Percentiles rank a stretch among this genome's conserved stretches.
Evolutionary conservation across 148 eudicot genomes (phyloP).

Genomic region (Suaeda aralocaspica): DNA sequence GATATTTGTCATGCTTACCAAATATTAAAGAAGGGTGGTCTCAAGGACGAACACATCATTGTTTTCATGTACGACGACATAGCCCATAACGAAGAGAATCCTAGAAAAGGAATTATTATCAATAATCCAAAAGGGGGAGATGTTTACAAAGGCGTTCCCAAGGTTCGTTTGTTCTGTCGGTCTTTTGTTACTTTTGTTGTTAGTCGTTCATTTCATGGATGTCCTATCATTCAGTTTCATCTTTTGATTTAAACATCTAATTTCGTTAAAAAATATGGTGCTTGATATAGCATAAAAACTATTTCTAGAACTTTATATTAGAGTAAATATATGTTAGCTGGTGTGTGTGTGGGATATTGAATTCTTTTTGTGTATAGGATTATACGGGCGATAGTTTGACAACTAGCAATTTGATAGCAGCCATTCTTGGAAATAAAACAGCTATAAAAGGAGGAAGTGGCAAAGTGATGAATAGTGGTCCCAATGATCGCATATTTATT

Average conservation of each 20-base stretch:
- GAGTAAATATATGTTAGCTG: too few species aligned
- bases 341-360: not conserved
- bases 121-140: conserved; percentile 65
- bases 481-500: conserved; percentile 72
- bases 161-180: too few species aligned
- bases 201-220: too few species aligned
- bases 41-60: conserved; percentile 52
- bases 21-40: conserved; percentile 54
- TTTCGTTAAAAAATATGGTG: too few species aligned
- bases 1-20: conserved; percentile 69
- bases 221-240: too few species aligned
- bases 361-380: conserved; percentile 39
- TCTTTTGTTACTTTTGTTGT: too few species aligned
- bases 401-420: conserved; percentile 58
- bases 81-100: conserved; percentile 58
- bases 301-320: too few species aligned
- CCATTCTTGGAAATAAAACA: conserved; percentile 60
- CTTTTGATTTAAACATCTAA: too few species aligned
- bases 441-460: conserved; percentile 79
- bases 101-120: conserved; percentile 63
- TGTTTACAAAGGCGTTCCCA: conserved; percentile 80
- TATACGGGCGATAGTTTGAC: conserved; percentile 64
- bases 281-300: too few species aligned
- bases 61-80: conserved; percentile 75
- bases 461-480: conserved; percentile 81